Evolutionary conservation across 805 yeast genomes (phyloP), one percentile per base, ranked within the genome.

Genomic region (Starmerella apis): DNA sequence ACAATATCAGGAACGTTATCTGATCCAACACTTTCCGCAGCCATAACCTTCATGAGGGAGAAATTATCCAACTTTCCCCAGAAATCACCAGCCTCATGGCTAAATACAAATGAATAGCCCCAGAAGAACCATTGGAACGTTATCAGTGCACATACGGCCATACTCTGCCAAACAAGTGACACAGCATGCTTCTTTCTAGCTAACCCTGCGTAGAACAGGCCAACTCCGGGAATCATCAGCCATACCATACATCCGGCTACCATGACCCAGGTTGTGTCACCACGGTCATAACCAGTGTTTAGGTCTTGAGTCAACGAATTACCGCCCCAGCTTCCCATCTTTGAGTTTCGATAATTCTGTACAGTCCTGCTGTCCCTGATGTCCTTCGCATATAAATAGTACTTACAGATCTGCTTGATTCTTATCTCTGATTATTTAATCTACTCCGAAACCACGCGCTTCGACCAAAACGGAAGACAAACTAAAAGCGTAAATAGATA

Each of bases 91-190:
- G 78, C 79, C 51, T 73, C 69, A 63, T 81, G 85, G 23, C 90
- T 74, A 65, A 90, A 90, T 18, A 86, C 81, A 51, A 92, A 74
- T 13, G 96, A 85, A 68, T 84, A 90, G 55, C 97, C 98, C 96
- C 96, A 87, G 72, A 87, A 88, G 69, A 87, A 92, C 97, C 98
- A 90, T 67, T 92, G 96, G 77, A 92, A 86, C 1, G 83, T 69
- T 7, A 87, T 79, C 28, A 90, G 71, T 58, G 92, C 80, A 19
- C 79, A 80, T 19, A 94, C 86, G 84, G 86, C 87, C 64, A 92
- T 70, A 6, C 95, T 81, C 22, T 95, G 92, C 96, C 96, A 92
- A 47, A 92, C 70, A 47, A 92, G 72, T 7, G 96, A 85, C 49
- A 92, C 71, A n/a, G 96, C 95, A 62, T 92, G 96, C 68, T 88